These are phyloP conservation scores for Debaryomyces robertsiae DNA, from an alignment of 1,139 yeast species.

Conservation along the genomic window DNA sequence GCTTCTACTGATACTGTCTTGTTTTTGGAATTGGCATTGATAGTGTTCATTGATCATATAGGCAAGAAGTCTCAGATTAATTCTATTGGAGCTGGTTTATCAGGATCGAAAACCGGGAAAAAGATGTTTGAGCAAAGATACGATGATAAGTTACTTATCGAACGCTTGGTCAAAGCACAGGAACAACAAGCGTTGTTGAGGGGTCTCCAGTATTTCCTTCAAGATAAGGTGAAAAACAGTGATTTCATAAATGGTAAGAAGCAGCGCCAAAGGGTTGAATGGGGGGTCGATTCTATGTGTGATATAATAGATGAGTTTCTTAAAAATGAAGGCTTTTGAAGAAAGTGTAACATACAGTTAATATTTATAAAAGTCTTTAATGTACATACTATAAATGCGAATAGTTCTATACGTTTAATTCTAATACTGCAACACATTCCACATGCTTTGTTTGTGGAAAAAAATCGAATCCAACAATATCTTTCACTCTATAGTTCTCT, in stretches of 20 bases:
- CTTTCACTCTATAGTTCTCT: constrained; percentile 30
- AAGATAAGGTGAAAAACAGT: constrained; percentile 52
- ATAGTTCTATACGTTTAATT: constrained; percentile 15
- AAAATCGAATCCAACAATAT: constrained; percentile 47
- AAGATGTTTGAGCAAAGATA: constrained; percentile 44
- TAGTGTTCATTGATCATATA: constrained; percentile 63
- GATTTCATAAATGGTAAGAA: constrained; percentile 58
- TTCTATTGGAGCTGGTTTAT: constrained; percentile 49
- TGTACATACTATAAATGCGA: neutral
- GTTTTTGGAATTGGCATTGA: constrained; percentile 73
- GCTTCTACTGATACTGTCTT: constrained; percentile 65
- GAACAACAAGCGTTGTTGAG: constrained; percentile 65
- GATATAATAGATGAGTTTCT: constrained; percentile 56
- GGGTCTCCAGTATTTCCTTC: constrained; percentile 73
- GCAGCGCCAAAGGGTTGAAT: constrained; percentile 62
- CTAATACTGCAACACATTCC: constrained; percentile 45
- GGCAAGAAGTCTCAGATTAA: constrained; percentile 66
- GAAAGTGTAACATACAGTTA: constrained; percentile 1
- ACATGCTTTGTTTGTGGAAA: constrained; percentile 54
- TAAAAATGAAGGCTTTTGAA: constrained; percentile 18
- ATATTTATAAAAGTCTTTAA: neutral
- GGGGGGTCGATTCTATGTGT: constrained; percentile 65
- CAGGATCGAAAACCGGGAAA: constrained; percentile 30
- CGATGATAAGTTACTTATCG: constrained; percentile 56
- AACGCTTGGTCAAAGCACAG: constrained; percentile 58